phyloP scores from a whole-genome alignment of 2,329 filamentous ascomycete species.

The Verticillium klebahnii region DNA sequence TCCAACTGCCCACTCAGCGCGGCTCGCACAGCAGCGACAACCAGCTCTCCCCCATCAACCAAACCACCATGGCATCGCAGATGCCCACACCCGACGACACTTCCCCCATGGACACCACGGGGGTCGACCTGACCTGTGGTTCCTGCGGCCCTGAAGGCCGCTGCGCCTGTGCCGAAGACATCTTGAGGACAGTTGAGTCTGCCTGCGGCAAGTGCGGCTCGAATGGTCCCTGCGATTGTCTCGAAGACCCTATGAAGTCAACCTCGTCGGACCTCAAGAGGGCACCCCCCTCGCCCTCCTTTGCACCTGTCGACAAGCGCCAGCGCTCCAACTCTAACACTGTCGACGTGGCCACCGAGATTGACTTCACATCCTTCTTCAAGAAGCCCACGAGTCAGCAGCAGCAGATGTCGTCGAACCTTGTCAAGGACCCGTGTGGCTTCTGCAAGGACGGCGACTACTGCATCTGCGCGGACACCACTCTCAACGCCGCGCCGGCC shows the following conservation, averaged over 20 bases:
- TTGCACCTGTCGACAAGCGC: conserved; percentile 43
- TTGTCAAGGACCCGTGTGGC: conserved; percentile 66
- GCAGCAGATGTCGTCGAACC: conserved; percentile 22
- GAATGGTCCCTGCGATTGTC: conserved; percentile 59
- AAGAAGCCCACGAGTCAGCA: conserved; percentile 31
- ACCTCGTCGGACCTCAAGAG: conserved; percentile 45
- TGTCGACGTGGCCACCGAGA: conserved; percentile 58
- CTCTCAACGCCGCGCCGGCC: conserved; percentile 18
- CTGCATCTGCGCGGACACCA: conserved; percentile 71
- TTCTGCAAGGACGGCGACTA: conserved; percentile 81
- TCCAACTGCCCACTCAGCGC: conserved; percentile 1
- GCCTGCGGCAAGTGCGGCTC: conserved; percentile 64
- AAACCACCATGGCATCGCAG: conserved; percentile 51
- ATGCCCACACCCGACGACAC: conserved; percentile 51
- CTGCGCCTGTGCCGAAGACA: conserved; percentile 58
- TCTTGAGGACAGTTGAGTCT: conserved; percentile 41
- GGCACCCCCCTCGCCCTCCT: conserved; percentile 25
- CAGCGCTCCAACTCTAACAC: conserved; percentile 40
- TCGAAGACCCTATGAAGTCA: conserved; percentile 54
- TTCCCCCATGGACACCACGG: conserved; percentile 23
- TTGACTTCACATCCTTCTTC: conserved; percentile 69
- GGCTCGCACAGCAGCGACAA: conserved; percentile 10
- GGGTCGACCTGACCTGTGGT: conserved; percentile 45
- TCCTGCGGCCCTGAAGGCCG: conserved; percentile 47
- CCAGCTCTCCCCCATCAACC: conserved; percentile 18